phyloP scores from a whole-genome alignment of 306 rosid genomes.

The Carpinus viminea region DNA sequence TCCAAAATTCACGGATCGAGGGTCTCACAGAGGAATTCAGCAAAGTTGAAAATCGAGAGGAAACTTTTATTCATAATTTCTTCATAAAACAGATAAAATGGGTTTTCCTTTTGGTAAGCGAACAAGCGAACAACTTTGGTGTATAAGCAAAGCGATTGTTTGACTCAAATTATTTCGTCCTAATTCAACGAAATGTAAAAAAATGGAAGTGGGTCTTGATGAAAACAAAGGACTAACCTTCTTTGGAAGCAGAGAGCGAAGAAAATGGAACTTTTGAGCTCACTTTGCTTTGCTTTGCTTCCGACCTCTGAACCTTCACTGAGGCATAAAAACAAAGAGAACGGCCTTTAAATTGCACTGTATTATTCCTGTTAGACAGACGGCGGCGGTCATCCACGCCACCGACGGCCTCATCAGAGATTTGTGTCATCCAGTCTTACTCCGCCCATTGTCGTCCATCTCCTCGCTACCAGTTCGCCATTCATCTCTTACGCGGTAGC shows the following conservation, averaged over 20 bases:
- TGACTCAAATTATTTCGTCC: too few species aligned
- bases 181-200: too few species aligned
- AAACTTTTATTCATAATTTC: conserved; percentile 6
- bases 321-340: too few species aligned
- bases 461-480: too few species aligned
- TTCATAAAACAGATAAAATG: background rate
- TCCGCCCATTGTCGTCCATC: too few species aligned
- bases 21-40: conserved; percentile 27
- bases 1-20: conserved; percentile 15
- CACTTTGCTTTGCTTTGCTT: background rate
- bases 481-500: too few species aligned
- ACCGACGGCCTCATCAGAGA: too few species aligned
- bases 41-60: conserved; percentile 41
- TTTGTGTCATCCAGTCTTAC: too few species aligned
- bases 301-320: background rate
- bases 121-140: background rate
- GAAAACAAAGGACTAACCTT: background rate
- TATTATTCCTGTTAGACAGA: too few species aligned
- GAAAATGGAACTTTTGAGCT: background rate
- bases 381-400: too few species aligned
- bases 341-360: too few species aligned
- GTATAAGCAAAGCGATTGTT: too few species aligned
- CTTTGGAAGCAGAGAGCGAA: background rate
- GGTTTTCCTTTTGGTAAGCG: background rate
- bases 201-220: background rate